phyloP scores from a whole-genome alignment of 2,329 filamentous ascomycete species.

The Neonectria neomacrospora region DNA sequence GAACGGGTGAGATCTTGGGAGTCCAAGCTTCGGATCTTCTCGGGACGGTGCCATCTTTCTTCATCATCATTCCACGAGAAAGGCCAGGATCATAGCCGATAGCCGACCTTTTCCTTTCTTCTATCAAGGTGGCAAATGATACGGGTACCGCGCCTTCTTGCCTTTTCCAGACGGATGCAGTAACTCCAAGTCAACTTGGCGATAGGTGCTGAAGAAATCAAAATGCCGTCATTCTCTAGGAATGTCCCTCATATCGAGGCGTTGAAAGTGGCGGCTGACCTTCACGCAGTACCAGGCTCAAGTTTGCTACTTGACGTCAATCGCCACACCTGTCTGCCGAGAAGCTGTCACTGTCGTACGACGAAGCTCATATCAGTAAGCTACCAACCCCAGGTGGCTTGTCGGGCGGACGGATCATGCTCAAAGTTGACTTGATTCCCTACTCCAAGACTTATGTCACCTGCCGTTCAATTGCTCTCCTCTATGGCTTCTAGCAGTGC shows the following conservation, averaged over 20 bases:
- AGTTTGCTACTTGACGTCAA: not conserved
- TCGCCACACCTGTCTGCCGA: slow-evolving; percentile 10
- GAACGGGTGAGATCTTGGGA: not conserved
- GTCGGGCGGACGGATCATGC: not conserved
- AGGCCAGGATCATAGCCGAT: not conserved
- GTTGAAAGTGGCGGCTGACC: not conserved
- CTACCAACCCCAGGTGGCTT: not conserved
- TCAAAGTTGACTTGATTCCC: not conserved
- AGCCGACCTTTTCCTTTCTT: not conserved
- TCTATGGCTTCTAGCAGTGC: not conserved
- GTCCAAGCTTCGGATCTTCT: slow-evolving; percentile 25
- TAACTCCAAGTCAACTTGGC: not conserved
- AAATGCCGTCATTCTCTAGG: not conserved
- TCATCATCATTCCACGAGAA: slow-evolving; percentile 14
- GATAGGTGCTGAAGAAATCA: not conserved
- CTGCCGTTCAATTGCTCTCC: too few relatives aligned
- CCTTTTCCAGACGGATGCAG: not conserved
- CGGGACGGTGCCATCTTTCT: slow-evolving; percentile 19
- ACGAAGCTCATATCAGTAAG: slow-evolving; percentile 1
- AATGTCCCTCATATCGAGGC: not conserved
- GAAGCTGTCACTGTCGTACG: slow-evolving; percentile 6
- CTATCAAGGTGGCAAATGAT: not conserved
- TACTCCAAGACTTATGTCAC: not conserved
- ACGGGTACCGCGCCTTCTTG: not conserved
- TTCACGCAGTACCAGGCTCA: not conserved